Evolutionary conservation across 108 stramenopile species (phyloP).

Genomic region (Mayamaea pseudoterrestris): DNA sequence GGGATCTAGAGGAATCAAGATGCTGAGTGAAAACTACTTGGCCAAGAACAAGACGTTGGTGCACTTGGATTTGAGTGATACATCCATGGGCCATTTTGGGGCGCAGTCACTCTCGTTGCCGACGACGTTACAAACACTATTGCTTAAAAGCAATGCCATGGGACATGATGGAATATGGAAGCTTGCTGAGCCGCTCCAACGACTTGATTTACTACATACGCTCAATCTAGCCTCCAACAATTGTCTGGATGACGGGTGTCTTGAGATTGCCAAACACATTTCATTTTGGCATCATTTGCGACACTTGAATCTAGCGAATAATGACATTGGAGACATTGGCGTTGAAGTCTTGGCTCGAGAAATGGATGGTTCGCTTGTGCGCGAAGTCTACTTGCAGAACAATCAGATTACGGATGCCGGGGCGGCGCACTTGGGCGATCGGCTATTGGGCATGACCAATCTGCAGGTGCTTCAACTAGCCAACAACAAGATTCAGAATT

Average conservation of each 20-base stretch:
- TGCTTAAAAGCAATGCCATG: background rate
- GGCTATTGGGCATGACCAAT: background rate
- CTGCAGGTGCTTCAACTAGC: background rate
- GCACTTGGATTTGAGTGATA: background rate
- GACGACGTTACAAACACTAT: background rate
- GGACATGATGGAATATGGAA: background rate
- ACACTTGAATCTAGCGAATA: background rate
- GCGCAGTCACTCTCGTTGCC: background rate
- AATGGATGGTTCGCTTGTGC: background rate
- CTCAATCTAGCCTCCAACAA: background rate
- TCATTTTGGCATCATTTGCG: background rate
- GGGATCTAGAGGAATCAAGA: background rate
- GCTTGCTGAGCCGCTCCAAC: background rate
- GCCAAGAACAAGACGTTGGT: background rate
- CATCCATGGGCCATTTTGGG: background rate
- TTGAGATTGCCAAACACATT: background rate
- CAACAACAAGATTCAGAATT: background rate
- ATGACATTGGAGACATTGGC: background rate
- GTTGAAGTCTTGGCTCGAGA: background rate
- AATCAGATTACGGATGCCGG: background rate
- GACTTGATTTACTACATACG: background rate
- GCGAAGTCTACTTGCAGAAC: background rate
- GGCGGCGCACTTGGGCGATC: background rate
- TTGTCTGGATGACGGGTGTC: background rate
- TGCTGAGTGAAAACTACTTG: background rate